Evolutionary conservation across 805 yeast genomes (phyloP).

Genomic region (Candida maltosa): DNA sequence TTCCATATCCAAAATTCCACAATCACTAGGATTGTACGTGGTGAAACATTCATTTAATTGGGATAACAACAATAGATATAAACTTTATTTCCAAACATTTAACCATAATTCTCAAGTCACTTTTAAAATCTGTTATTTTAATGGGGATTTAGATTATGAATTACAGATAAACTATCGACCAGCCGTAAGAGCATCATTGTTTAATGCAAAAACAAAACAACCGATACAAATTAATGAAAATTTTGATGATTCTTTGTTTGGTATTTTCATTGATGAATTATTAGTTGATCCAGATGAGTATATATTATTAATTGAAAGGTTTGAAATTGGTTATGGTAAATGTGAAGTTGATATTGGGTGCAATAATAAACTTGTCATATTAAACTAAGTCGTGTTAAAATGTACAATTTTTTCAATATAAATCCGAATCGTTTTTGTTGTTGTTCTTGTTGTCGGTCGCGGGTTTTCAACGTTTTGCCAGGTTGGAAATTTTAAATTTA

Average conservation of each 20-base stretch:
- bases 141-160: constrained; percentile 9
- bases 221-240: constrained; percentile 32
- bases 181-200: constrained; percentile 43
- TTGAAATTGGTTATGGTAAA: constrained; percentile 44
- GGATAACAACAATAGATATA: constrained; percentile 37
- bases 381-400: too few species aligned
- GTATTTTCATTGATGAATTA: constrained; percentile 35
- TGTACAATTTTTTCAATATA: too few species aligned
- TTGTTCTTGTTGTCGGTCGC: too few species aligned
- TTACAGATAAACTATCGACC: constrained; percentile 38
- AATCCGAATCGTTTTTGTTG: too few species aligned
- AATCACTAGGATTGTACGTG: constrained; percentile 7
- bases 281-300: constrained; percentile 25
- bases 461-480: too few species aligned
- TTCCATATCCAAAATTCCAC: constrained; percentile 3
- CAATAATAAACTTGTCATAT: constrained; percentile 6
- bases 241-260: constrained; percentile 44
- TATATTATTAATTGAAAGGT: constrained; percentile 45
- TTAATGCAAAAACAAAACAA: constrained; percentile 20
- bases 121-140: constrained; percentile 24
- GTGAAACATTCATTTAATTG: constrained; percentile 23
- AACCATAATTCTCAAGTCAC: constrained; percentile 18
- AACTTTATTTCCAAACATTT: constrained; percentile 22
- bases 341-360: constrained; percentile 37
- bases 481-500: neutral